phyloP scores from a whole-genome alignment of 805 yeast genomes.

The Ogataea allantospora region DNA sequence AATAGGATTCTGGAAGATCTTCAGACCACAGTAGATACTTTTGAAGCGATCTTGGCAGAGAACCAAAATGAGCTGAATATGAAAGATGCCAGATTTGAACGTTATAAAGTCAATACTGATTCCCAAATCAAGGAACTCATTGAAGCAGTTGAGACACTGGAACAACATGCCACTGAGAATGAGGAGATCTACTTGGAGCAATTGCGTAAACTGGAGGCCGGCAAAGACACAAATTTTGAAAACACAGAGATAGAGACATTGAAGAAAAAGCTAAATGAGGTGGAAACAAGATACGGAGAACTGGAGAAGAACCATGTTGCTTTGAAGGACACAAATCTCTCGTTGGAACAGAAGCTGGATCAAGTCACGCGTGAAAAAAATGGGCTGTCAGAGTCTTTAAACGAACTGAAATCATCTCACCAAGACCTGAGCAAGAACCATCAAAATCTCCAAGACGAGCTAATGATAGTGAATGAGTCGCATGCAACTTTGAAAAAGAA shows the following conservation, averaged over 20 bases:
- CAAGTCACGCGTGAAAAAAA: not conserved
- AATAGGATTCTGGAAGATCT: constrained; percentile 46
- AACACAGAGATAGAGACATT: not conserved
- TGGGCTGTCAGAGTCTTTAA: not conserved
- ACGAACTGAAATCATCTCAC: not conserved
- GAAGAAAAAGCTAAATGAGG: constrained; percentile 4
- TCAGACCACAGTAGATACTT: constrained; percentile 46
- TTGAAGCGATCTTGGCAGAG: constrained; percentile 47
- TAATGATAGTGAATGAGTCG: not conserved
- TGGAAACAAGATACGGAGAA: constrained; percentile 7
- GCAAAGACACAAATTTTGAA: constrained; percentile 1
- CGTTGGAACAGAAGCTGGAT: not conserved
- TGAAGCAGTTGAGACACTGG: constrained; percentile 54
- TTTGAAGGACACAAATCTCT: not conserved
- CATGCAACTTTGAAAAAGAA: not conserved
- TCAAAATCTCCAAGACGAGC: not conserved
- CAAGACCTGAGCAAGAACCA: not conserved
- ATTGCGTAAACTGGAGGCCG: constrained; percentile 36
- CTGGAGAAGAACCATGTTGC: constrained; percentile 4
- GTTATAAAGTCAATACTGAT: constrained; percentile 48
- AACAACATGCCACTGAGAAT: constrained; percentile 53
- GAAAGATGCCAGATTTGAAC: constrained; percentile 46
- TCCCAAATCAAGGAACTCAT: constrained; percentile 57
- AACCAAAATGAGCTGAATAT: constrained; percentile 42
- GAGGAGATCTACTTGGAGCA: constrained; percentile 48